These are phyloP conservation scores for Arachis monticola DNA, from an alignment of 331 rosid genomes.

Conservation along the genomic window DNA sequence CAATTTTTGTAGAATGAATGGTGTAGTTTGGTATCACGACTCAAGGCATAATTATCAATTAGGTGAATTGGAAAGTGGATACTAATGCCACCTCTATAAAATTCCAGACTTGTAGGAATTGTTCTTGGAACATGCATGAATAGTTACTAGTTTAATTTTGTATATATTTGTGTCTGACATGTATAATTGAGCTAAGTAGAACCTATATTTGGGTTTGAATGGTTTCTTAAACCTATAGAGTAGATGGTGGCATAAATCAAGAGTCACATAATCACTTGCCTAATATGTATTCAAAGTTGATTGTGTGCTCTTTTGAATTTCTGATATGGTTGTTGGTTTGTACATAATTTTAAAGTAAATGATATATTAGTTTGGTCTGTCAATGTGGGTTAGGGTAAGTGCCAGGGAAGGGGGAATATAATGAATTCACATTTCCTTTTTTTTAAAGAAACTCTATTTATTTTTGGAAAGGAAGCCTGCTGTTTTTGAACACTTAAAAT, in stretches of 20 bases:
- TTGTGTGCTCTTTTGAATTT: no score
- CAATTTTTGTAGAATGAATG: conserved; percentile 1
- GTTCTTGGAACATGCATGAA: background rate
- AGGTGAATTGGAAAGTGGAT: background rate
- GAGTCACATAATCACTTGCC: no score
- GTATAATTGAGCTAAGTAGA: conserved; percentile 10
- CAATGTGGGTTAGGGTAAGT: conserved; percentile 11
- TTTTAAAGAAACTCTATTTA: background rate
- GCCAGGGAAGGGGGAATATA: background rate
- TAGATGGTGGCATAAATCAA: no score
- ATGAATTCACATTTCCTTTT: conserved; percentile 3
- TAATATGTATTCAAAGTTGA: no score
- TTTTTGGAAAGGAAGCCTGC: background rate
- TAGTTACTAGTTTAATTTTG: background rate
- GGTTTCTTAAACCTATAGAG: background rate
- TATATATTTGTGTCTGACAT: conserved; percentile 16
- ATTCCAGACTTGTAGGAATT: conserved; percentile 1
- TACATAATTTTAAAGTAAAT: no score
- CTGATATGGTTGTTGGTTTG: no score
- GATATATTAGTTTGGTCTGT: no score
- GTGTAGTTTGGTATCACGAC: conserved; percentile 1
- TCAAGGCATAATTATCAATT: background rate
- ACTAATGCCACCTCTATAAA: background rate
- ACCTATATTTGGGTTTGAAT: background rate
- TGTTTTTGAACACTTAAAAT: conserved; percentile 9